phyloP scores from a whole-genome alignment of 768 basidiomycete species.

The Leucocoprinus leucothites region DNA sequence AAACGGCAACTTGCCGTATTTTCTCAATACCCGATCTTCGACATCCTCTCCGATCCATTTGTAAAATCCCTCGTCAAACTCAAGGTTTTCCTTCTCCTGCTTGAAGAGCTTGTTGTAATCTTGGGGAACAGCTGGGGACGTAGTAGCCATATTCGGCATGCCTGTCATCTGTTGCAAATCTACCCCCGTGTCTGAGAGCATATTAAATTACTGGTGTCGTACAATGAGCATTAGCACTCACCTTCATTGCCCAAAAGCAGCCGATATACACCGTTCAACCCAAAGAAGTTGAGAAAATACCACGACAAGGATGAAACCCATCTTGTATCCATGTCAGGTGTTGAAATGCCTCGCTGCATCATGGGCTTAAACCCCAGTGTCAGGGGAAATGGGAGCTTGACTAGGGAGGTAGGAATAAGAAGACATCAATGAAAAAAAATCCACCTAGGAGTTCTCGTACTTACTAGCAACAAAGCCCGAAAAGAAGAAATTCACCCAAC shows the following conservation, averaged over 20 bases:
- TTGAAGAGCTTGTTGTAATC: constrained; percentile 91
- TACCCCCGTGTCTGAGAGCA: constrained; percentile 2
- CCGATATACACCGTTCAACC: constrained; percentile 92
- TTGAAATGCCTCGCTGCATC: constrained; percentile 94
- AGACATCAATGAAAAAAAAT: neutral
- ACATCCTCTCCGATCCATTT: constrained; percentile 80
- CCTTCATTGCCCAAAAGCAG: constrained; percentile 89
- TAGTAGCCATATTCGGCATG: constrained; percentile 57
- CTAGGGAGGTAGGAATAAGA: constrained; percentile 35
- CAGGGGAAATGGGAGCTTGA: constrained; percentile 94
- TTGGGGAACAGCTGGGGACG: constrained; percentile 59
- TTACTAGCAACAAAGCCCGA: constrained; percentile 96
- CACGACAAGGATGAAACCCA: constrained; percentile 99
- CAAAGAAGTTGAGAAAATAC: constrained; percentile 99
- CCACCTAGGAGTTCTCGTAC: constrained; percentile 29
- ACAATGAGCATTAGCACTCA: constrained; percentile 33
- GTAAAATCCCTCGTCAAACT: constrained; percentile 86
- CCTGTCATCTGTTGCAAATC: constrained; percentile 66
- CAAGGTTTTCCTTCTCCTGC: constrained; percentile 88
- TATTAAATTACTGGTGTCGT: neutral
- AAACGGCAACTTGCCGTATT: constrained; percentile 62
- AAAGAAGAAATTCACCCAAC: constrained; percentile 99
- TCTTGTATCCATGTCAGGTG: constrained; percentile 94
- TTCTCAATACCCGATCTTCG: constrained; percentile 72
- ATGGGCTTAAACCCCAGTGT: constrained; percentile 97